A percentile compares a stretch with the other conserved stretches of the same genome.
Evolutionary conservation across 495 filamentous ascomycete genomes (phyloP).

Genomic region (Neurospora africana): DNA sequence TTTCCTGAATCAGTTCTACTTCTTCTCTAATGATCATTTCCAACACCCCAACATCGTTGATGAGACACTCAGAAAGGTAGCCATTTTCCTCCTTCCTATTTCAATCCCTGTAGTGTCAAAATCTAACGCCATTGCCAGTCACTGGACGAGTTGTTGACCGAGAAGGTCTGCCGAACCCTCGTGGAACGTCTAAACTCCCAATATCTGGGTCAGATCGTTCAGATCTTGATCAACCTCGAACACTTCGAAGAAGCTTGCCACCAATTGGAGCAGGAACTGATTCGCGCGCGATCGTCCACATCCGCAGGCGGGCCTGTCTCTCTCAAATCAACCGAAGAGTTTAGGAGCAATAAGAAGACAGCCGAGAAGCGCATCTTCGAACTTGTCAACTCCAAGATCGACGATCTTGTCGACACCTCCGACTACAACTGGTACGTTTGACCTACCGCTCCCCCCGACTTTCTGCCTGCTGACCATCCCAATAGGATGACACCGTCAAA

Average conservation of each 20-base stretch:
- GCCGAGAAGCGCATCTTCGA: constrained; percentile 98
- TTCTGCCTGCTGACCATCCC: background rate
- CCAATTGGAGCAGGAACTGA: constrained; percentile 74
- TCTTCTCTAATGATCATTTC: constrained; percentile 91
- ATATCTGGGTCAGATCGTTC: constrained; percentile 93
- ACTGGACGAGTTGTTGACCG: constrained; percentile 81
- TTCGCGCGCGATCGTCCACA: constrained; percentile 66
- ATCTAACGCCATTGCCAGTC: constrained; percentile 24
- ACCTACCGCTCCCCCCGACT: background rate
- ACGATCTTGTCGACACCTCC: constrained; percentile 90
- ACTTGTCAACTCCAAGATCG: constrained; percentile 96
- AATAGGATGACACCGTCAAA: constrained; percentile 50
- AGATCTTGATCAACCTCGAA: constrained; percentile 94
- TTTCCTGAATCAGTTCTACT: constrained; percentile 92
- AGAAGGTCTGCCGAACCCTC: constrained; percentile 80
- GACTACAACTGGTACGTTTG: constrained; percentile 78
- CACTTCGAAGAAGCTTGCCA: constrained; percentile 90
- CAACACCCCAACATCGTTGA: constrained; percentile 78
- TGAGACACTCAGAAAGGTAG: constrained; percentile 68
- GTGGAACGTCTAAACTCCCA: constrained; percentile 83
- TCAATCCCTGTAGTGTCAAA: background rate
- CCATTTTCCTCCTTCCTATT: background rate
- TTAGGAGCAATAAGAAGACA: constrained; percentile 82
- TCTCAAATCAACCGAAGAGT: constrained; percentile 72
- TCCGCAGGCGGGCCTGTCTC: constrained; percentile 64